phyloP scores from a whole-genome alignment of 129 eudicot genomes.

The Centrapalus pauciflorus region DNA sequence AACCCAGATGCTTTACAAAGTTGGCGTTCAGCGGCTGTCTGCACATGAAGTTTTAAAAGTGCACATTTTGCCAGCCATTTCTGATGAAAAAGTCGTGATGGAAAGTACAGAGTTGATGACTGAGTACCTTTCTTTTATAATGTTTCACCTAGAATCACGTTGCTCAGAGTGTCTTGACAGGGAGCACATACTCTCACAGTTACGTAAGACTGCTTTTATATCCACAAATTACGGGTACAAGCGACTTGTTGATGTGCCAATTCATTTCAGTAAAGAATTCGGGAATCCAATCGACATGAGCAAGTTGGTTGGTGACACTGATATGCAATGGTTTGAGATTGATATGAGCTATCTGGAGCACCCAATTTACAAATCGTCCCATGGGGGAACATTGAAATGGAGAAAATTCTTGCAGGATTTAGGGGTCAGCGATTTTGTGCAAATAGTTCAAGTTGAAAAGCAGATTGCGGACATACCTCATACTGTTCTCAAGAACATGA shows the following conservation, averaged over 20 bases:
- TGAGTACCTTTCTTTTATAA: constrained; percentile 57
- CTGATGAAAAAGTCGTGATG: constrained; percentile 29
- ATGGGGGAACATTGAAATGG: constrained; percentile 45
- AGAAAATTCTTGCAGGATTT: constrained; percentile 56
- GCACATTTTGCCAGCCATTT: constrained; percentile 57
- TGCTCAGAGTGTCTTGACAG: constrained; percentile 55
- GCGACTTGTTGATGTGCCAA: constrained; percentile 41
- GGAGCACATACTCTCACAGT: constrained; percentile 42
- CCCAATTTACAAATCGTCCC: constrained; percentile 29
- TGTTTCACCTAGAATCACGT: constrained; percentile 60
- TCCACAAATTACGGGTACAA: constrained; percentile 64
- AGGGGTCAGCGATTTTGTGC: constrained; percentile 67
- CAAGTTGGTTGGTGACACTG: constrained; percentile 39
- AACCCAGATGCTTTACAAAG: constrained; percentile 47
- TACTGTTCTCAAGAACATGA: constrained; percentile 24
- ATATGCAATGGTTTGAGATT: constrained; percentile 58
- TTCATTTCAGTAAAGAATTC: constrained; percentile 55
- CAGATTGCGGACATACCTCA: constrained; percentile 32
- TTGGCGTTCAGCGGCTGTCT: constrained; percentile 63
- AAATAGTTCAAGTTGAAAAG: constrained; percentile 42
- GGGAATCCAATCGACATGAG: constrained; percentile 48
- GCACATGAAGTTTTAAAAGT: constrained; percentile 63
- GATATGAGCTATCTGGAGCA: constrained; percentile 45
- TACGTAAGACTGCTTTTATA: constrained; percentile 46
- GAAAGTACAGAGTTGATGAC: constrained; percentile 34